A percentile compares a stretch with the other conserved stretches of the same genome.
Conservation (phyloP, 179 eudicot species). For the Beta macrorhiza region DNA sequence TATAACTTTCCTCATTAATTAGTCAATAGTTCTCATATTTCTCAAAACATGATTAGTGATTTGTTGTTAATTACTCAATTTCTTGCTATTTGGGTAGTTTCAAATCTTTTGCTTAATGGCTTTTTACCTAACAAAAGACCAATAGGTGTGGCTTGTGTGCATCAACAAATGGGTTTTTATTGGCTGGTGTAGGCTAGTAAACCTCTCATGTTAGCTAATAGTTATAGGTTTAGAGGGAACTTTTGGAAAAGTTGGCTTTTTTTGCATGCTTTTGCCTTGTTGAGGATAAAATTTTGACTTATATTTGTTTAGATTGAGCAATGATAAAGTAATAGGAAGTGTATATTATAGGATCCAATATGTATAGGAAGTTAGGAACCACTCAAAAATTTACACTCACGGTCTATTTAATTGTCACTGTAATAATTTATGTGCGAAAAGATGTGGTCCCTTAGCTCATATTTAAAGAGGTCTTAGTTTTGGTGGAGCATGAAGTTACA, state of each 20-base stretch:
- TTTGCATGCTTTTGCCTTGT: constrained; percentile 11
- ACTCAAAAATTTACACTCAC: background rate
- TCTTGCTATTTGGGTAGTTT: background rate
- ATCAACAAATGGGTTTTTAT: background rate
- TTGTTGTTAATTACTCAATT: background rate
- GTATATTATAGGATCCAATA: background rate
- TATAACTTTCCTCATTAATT: constrained; percentile 16
- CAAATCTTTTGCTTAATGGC: constrained; percentile 17
- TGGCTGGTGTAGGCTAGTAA: constrained; percentile 11
- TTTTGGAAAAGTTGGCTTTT: constrained; percentile 21
- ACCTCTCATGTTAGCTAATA: background rate
- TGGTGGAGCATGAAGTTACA: no score
- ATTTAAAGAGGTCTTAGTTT: no score
- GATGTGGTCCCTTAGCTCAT: no score
- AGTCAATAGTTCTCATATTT: constrained; percentile 20
- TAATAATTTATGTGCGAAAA: background rate
- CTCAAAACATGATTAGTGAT: background rate
- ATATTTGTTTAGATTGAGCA: constrained; percentile 4
- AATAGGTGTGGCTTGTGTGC: background rate
- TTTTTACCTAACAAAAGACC: constrained; percentile 29
- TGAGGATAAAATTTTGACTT: constrained; percentile 16
- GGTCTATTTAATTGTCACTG: background rate
- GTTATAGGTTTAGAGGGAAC: constrained; percentile 18
- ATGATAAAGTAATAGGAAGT: background rate
- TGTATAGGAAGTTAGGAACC: background rate